Conservation (phyloP, 768 basidiomycete genomes). For the Xanthoconium stramineum region DNA sequence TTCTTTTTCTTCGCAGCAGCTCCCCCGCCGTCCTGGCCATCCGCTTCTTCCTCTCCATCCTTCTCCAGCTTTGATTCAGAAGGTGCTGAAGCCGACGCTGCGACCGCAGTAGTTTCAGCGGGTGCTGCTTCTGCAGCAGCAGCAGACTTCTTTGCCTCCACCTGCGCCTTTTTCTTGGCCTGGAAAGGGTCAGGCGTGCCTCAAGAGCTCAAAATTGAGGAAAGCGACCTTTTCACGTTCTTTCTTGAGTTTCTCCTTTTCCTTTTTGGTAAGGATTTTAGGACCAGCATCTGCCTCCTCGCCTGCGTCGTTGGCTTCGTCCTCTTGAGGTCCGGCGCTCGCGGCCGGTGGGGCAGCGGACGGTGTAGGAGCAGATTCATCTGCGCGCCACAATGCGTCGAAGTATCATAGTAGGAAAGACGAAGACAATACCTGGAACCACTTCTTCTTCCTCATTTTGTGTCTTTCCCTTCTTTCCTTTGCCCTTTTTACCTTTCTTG, state of each 20-base stretch:
- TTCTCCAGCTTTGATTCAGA: slow-evolving; percentile 34
- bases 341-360: slow-evolving; percentile 26
- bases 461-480: slow-evolving; percentile 20
- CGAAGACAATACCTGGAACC: slow-evolving; percentile 7
- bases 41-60: slow-evolving; percentile 67
- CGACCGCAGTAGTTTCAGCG: slow-evolving; percentile 20
- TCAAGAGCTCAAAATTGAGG: not conserved
- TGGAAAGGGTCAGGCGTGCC: slow-evolving; percentile 31
- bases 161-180: slow-evolving; percentile 80
- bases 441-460: slow-evolving; percentile 14
- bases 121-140: slow-evolving; percentile 32
- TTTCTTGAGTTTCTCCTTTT: slow-evolving; percentile 97
- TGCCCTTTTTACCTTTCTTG: slow-evolving; percentile 22
- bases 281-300: slow-evolving; percentile 52
- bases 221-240: slow-evolving; percentile 83
- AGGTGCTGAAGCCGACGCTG: slow-evolving; percentile 17
- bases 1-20: slow-evolving; percentile 75
- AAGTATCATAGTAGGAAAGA: not conserved
- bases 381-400: slow-evolving; percentile 9
- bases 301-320: slow-evolving; percentile 42
- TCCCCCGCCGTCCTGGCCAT: slow-evolving; percentile 51
- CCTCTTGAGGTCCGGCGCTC: slow-evolving; percentile 33
- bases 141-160: slow-evolving; percentile 71
- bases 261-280: slow-evolving; percentile 85
- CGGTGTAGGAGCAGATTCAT: slow-evolving; percentile 23